Evolutionary conservation across 2,329 filamentous ascomycete species (phyloP).

Genomic region (Hypoxylon sp.): DNA sequence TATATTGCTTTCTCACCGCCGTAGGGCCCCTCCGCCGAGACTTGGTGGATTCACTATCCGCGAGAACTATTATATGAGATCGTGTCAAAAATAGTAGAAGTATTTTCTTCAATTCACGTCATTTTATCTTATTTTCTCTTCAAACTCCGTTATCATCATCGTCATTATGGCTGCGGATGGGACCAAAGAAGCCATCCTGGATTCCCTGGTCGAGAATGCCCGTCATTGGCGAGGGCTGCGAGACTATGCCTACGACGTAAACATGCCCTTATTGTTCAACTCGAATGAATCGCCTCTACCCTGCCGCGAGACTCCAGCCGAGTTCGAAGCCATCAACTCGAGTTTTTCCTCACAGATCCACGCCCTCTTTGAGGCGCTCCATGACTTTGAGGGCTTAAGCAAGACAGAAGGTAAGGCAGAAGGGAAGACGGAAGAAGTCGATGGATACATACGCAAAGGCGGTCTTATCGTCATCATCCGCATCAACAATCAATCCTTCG

Average conservation of each 20-base stretch:
- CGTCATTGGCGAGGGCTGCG: slow-evolving; percentile 5
- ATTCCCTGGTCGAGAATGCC: slow-evolving; percentile 16
- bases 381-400: slow-evolving; percentile 13
- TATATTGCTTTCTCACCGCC: no score
- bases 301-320: slow-evolving; percentile 19
- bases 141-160: slow-evolving; percentile 2
- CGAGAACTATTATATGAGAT: no score
- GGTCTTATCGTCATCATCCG: not conserved
- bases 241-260: slow-evolving; percentile 11
- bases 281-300: slow-evolving; percentile 23
- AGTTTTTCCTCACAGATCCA: slow-evolving; percentile 28
- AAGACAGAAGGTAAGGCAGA: not conserved
- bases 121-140: not conserved
- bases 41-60: no score
- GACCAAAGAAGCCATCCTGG: slow-evolving; percentile 18
- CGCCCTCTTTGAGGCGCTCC: slow-evolving; percentile 19
- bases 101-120: no score
- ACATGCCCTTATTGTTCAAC: slow-evolving; percentile 19
- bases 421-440: not conserved
- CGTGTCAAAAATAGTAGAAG: no score
- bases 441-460: slow-evolving; percentile 5
- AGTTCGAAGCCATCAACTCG: slow-evolving; percentile 23
- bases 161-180: not conserved
- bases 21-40: no score
- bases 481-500: slow-evolving; percentile 18